A percentile compares a stretch with the other conserved stretches of the same genome.
These are phyloP conservation scores for Arabidopsis lyrata DNA, from an alignment of 441 rosid species.

Conservation along the genomic window DNA sequence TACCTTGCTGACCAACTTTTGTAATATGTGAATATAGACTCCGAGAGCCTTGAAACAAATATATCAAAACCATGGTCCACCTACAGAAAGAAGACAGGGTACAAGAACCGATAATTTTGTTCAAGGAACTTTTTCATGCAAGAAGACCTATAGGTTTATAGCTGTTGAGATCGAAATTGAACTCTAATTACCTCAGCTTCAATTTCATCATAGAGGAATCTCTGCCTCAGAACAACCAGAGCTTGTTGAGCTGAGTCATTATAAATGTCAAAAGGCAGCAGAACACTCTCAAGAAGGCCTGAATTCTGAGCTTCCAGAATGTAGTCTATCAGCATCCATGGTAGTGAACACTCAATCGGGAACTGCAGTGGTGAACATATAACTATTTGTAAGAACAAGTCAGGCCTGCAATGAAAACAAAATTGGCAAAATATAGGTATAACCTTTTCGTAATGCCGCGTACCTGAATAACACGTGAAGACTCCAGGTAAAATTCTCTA, in stretches of 20 bases:
- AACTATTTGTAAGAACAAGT: slow-evolving; percentile 27
- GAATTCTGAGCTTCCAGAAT: slow-evolving; percentile 84
- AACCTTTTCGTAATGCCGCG: slow-evolving; percentile 19
- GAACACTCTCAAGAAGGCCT: slow-evolving; percentile 93
- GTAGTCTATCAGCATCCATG: slow-evolving; percentile 99
- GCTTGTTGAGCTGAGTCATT: slow-evolving; percentile 99
- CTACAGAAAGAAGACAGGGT: slow-evolving; percentile 52
- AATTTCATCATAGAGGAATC: slow-evolving; percentile 99
- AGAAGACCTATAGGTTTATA: slow-evolving; percentile 14
- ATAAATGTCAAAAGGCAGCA: slow-evolving; percentile 95
- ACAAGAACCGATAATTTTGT: slow-evolving; percentile 22
- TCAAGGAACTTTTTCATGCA: slow-evolving; percentile 13
- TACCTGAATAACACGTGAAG: slow-evolving; percentile 99
- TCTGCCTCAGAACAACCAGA: slow-evolving; percentile 84
- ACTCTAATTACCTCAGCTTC: slow-evolving; percentile 89
- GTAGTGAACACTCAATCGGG: slow-evolving; percentile 99
- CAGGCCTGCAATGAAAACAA: slow-evolving; percentile 28
- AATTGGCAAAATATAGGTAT: slow-evolving; percentile 8
- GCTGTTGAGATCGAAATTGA: slow-evolving; percentile 23
- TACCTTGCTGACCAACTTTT: slow-evolving; percentile 99
- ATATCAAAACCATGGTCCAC: slow-evolving; percentile 99
- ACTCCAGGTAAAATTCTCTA: slow-evolving; percentile 99
- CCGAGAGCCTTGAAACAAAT: slow-evolving; percentile 87
- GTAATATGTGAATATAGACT: slow-evolving; percentile 89
- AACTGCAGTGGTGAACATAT: slow-evolving; percentile 60